Evolutionary conservation across 2,329 filamentous ascomycete genomes (phyloP).

Genomic region (Diaporthe velutina): DNA sequence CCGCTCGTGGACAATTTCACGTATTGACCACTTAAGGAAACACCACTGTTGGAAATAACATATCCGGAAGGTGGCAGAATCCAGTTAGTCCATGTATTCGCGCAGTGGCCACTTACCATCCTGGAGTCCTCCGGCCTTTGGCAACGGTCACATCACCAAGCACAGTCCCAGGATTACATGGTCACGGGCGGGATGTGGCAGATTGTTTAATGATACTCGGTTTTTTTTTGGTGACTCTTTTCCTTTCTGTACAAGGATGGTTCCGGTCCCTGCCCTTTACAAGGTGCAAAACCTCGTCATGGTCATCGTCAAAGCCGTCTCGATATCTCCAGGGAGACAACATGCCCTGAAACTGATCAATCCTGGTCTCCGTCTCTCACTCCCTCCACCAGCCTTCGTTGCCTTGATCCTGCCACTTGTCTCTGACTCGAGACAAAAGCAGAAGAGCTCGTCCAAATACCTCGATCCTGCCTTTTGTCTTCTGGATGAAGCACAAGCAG

Average conservation of each 20-base stretch:
- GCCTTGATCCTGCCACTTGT: not conserved
- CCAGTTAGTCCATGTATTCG: not conserved
- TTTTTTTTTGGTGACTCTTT: not conserved
- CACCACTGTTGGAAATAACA: not conserved
- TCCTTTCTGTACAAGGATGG: not conserved
- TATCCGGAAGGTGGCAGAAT: not conserved
- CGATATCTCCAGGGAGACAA: not conserved
- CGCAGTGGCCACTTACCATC: not conserved
- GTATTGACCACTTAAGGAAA: too few species aligned
- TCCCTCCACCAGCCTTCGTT: not conserved
- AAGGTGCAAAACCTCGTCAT: slow-evolving; percentile 1
- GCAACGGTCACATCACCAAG: not conserved
- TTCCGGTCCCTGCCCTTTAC: slow-evolving; percentile 13
- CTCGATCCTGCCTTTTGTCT: not conserved
- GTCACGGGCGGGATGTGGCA: not conserved
- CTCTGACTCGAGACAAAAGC: not conserved
- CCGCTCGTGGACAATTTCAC: not conserved
- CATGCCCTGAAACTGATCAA: not conserved
- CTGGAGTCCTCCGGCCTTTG: not conserved
- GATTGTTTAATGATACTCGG: not conserved
- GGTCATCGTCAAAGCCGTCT: not conserved
- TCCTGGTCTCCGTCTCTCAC: not conserved
- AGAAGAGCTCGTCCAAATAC: not conserved
- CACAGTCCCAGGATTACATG: not conserved
- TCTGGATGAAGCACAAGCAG: not conserved